A percentile compares a stretch with the other conserved stretches of the same genome.
Evolutionary conservation across 306 rosid species (phyloP).

Genomic region (Albizia julibrissin): DNA sequence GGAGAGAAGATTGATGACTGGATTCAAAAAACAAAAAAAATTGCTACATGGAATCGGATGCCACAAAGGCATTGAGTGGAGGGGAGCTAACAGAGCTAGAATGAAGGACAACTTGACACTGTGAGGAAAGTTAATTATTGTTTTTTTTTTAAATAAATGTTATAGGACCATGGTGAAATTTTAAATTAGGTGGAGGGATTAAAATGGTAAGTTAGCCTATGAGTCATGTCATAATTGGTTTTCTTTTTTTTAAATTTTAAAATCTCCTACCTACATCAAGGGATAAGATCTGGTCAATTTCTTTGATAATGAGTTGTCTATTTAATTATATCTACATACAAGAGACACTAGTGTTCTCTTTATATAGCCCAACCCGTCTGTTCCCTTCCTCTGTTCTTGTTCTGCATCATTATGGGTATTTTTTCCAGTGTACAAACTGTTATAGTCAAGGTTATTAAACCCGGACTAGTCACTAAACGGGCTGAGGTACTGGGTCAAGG

Average conservation of each 20-base stretch:
- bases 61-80: background rate
- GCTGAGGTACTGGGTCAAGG: too few species aligned
- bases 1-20: background rate
- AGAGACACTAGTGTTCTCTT: background rate
- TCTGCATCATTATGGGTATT: background rate
- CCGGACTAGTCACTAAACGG: too few species aligned
- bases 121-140: background rate
- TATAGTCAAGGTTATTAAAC: background rate
- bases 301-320: background rate
- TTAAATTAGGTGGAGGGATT: background rate
- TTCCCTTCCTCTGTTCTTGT: background rate
- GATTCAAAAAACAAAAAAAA: background rate
- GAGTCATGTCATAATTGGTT: background rate
- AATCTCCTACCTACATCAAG: background rate
- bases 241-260: background rate
- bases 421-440: background rate
- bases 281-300: background rate
- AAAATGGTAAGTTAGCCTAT: background rate
- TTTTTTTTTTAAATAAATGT: background rate
- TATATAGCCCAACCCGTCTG: background rate
- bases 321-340: background rate
- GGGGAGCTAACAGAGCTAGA: background rate
- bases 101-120: background rate
- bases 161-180: background rate
- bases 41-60: background rate